Base-by-base conservation (phyloP, 495 filamentous ascomycete species). In the Penicillium ochrochloron region DNA sequence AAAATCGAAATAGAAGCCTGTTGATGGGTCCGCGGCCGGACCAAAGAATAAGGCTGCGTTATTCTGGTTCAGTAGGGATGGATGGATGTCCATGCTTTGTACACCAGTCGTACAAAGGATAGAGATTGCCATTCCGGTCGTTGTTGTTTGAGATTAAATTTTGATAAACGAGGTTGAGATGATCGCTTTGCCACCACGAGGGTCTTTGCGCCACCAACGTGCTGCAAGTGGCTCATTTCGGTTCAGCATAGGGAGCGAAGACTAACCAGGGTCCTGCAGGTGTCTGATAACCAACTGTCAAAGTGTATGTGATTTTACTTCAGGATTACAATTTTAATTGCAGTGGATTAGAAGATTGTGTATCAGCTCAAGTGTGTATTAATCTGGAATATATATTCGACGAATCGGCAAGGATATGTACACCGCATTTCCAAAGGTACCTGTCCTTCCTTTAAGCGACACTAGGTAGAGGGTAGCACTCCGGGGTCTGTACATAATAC, bases 251-350 rank as follows among this genome's bases (percentile, higher is more conserved):
- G 3, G 52, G 52, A 25, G 11, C 12, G 33, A 56, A 37, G 17
- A 5, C 27, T 35, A 33, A n/a, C 8, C 5, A 17, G n/a, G 52
- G 5, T 35, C 7, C 19, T 55, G 29, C 31, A 3, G 10, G 17
- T 56, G 33, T 31, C 53, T 56, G 53, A 56, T 25, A 56, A 37
- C n/a, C 15, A 25, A 52, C n/a, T 48, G 42, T 48, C 23, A 52
- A 33, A 33, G 31, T 33, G 31, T 17, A 52, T 9, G 1, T 17
- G 5, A n/a, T 17, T 25, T 27, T 8, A 9, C 14, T 14, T 5
- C 12, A 15, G 4, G 48, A 6, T 15, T 31, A 31, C 9, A 3
- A 23, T 31, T 52, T 31, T 1, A 27, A 15, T 27, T 17, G 27
- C 25, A 29, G 48, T 15, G 27, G 25, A 52, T 41, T 27, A 4